A percentile compares a stretch with the other conserved stretches of the same genome.
Conservation (phyloP, 2,329 filamentous ascomycete species). For the Venturia nashicola region DNA sequence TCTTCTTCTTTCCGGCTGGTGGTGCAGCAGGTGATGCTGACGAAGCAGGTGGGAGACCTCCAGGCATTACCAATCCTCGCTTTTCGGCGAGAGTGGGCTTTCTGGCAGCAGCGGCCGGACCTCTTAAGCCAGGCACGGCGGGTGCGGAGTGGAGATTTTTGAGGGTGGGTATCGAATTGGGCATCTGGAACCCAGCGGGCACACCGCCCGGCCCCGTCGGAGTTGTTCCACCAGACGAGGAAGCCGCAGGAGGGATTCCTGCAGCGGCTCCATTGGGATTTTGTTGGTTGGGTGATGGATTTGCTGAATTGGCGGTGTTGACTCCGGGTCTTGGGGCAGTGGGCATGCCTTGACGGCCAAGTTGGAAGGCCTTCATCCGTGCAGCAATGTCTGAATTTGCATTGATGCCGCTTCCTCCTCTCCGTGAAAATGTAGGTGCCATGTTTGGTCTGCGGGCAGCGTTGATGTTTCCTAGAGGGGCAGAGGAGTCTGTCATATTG, state of each 20-base stretch:
- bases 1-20: conserved; percentile 24
- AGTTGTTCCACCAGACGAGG: not conserved
- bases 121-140: conserved; percentile 30
- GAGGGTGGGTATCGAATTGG: conserved; percentile 24
- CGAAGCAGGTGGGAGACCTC: conserved; percentile 30
- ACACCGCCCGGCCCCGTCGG: conserved; percentile 13
- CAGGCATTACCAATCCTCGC: conserved; percentile 52
- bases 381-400: conserved; percentile 47
- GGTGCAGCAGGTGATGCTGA: conserved; percentile 16
- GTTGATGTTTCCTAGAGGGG: conserved; percentile 64
- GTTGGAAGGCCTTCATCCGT: conserved; percentile 57
- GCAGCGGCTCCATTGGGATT: not conserved
- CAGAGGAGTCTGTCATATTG: conserved; percentile 71
- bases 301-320: conserved; percentile 3
- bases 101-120: conserved; percentile 19
- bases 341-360: conserved; percentile 50
- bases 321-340: not conserved
- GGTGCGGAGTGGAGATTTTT: conserved; percentile 36
- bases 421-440: conserved; percentile 27
- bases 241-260: not conserved
- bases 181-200: conserved; percentile 29
- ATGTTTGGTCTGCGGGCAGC: conserved; percentile 45
- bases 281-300: not conserved
- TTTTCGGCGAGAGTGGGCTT: conserved; percentile 55
- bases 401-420: conserved; percentile 37